A percentile compares a stretch with the other conserved stretches of the same genome.
Conservation (phyloP, 2,329 filamentous ascomycete genomes). For the Fusarium protoensiforme region DNA sequence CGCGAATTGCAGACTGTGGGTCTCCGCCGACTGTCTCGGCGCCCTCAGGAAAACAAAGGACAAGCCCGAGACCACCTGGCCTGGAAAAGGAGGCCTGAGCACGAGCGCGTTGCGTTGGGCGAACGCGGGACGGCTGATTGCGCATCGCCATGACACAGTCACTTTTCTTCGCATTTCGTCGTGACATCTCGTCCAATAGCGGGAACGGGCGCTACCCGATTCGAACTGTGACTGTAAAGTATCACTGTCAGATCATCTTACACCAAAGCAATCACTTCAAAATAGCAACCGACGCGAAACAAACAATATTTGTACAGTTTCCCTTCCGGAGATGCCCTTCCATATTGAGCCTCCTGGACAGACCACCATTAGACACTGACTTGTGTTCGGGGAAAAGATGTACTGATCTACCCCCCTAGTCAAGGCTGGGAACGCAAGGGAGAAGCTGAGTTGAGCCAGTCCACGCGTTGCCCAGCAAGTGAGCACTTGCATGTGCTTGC, state of each 20-base stretch:
- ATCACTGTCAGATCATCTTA: background rate
- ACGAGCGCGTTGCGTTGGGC: background rate
- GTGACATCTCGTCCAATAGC: background rate
- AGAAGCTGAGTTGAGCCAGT: background rate
- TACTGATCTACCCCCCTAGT: background rate
- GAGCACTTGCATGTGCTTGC: background rate
- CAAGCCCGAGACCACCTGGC: background rate
- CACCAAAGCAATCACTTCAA: background rate
- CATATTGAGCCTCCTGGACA: background rate
- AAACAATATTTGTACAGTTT: background rate
- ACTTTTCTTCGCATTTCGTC: background rate
- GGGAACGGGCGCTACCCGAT: background rate
- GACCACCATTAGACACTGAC: background rate
- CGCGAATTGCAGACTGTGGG: conserved; percentile 10
- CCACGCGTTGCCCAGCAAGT: background rate
- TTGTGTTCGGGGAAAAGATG: background rate
- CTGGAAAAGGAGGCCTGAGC: background rate
- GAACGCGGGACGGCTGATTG: background rate
- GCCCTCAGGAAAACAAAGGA: background rate
- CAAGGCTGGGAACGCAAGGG: conserved; percentile 21
- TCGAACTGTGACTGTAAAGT: background rate
- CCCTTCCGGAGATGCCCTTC: background rate
- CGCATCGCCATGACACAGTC: background rate
- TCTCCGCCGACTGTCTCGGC: conserved; percentile 6
- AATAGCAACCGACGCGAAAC: background rate